Conservation (phyloP, 441 rosid species). For the Capsella rubella region DNA sequence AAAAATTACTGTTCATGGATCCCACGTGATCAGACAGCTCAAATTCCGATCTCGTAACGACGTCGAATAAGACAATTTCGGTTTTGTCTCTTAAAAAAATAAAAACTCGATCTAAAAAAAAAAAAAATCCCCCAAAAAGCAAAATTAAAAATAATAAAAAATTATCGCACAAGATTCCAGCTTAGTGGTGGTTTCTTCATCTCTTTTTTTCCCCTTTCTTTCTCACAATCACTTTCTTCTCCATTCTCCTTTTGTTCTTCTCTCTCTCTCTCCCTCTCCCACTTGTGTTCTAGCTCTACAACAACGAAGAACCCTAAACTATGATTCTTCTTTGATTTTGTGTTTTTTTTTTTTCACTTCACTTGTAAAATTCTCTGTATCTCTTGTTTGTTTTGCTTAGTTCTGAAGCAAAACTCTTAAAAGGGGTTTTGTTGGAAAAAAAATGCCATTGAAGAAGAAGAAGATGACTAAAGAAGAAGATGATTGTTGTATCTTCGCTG, state of each 20-base stretch:
- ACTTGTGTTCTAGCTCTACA: constrained; percentile 18
- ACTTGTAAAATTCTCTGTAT: background rate
- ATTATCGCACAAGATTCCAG: constrained; percentile 44
- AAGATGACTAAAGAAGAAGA: constrained; percentile 38
- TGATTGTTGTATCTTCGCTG: constrained; percentile 68
- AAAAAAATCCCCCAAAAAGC: constrained; percentile 33
- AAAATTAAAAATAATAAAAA: constrained; percentile 25
- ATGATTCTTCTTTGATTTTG: constrained; percentile 9
- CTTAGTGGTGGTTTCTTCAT: constrained; percentile 42
- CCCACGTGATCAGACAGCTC: constrained; percentile 49
- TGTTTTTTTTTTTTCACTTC: background rate
- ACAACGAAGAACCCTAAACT: constrained; percentile 30
- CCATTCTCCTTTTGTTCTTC: constrained; percentile 14
- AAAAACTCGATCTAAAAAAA: background rate
- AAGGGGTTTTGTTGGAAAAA: background rate
- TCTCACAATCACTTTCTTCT: constrained; percentile 34
- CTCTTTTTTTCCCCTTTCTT: background rate
- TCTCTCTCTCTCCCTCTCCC: constrained; percentile 1
- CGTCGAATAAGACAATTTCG: constrained; percentile 42
- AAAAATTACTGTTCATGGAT: constrained; percentile 30
- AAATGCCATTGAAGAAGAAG: constrained; percentile 51
- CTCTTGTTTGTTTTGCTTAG: constrained; percentile 26
- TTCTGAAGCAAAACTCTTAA: constrained; percentile 33
- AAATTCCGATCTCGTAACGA: constrained; percentile 42
- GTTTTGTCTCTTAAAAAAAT: constrained; percentile 7